A percentile compares a stretch with the other conserved stretches of the same genome.
These are phyloP conservation scores for Calamus simplicifolius DNA, from an alignment of 176 grass and related monocot genomes.

Conservation along the genomic window DNA sequence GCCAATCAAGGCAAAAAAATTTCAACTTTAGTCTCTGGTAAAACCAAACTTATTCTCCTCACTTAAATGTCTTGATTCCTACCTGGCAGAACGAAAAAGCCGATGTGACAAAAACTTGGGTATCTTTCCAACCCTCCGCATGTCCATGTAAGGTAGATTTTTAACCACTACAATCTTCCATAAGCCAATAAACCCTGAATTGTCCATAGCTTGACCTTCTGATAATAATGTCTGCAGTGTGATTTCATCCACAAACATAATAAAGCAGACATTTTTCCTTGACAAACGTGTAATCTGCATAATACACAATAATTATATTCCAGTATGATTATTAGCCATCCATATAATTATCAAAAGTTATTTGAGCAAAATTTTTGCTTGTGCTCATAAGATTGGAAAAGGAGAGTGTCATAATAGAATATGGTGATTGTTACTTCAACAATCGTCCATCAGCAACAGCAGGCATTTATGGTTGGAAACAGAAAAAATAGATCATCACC, in stretches of 20 bases:
- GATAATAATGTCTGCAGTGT: slow-evolving; percentile 76
- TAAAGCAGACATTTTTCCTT: slow-evolving; percentile 97
- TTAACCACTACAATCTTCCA: slow-evolving; percentile 92
- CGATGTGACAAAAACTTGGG: slow-evolving; percentile 93
- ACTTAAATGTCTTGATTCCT: slow-evolving; percentile 10
- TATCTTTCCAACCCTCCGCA: slow-evolving; percentile 92
- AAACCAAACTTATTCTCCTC: no score
- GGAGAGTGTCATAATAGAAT: no score
- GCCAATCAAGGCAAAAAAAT: no score
- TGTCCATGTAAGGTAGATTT: slow-evolving; percentile 89
- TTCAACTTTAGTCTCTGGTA: no score
- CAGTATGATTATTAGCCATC: background rate
- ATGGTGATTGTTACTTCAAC: no score
- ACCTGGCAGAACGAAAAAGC: slow-evolving; percentile 92
- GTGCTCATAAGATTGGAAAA: no score
- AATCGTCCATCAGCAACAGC: no score
- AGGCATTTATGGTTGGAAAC: no score
- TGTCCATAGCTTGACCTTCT: slow-evolving; percentile 86
- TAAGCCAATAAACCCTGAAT: slow-evolving; percentile 75
- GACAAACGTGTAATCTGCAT: slow-evolving; percentile 78
- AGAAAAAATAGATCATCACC: no score
- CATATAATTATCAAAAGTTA: no score
- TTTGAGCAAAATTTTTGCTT: no score
- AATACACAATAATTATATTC: background rate
- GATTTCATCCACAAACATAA: slow-evolving; percentile 96